phyloP scores from a whole-genome alignment of 2,329 filamentous ascomycete genomes.

The Colletotrichum siamense region DNA sequence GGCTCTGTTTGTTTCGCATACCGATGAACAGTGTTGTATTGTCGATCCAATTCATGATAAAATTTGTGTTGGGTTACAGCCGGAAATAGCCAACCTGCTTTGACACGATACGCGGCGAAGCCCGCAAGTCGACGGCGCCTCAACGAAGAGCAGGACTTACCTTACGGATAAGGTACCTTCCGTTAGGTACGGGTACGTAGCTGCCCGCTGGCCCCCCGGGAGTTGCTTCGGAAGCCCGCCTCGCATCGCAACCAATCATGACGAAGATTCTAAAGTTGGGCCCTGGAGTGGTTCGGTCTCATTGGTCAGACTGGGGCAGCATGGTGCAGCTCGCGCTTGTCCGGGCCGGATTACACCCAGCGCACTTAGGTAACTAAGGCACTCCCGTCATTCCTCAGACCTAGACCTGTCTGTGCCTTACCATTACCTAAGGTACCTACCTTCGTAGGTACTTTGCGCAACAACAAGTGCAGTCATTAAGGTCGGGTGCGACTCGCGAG shows the following conservation, averaged over 20 bases:
- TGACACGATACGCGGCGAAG: neutral
- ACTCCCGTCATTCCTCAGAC: neutral
- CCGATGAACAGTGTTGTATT: neutral
- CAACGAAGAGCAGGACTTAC: neutral
- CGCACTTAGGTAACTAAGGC: neutral
- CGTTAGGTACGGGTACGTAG: neutral
- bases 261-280: neutral
- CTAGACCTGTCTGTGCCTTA: neutral
- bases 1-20: neutral
- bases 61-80: neutral
- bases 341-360: neutral
- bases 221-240: neutral
- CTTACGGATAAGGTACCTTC: neutral
- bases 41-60: neutral
- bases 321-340: neutral
- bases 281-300: neutral
- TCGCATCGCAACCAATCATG: neutral
- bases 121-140: neutral
- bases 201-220: neutral
- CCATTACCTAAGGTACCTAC: no score
- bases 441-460: neutral
- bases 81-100: neutral
- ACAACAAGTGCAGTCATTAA: neutral
- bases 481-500: neutral
- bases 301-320: neutral